Base-by-base conservation (phyloP, 1,284 basidiomycete genomes). In the Ceratobasidium sp. region DNA sequence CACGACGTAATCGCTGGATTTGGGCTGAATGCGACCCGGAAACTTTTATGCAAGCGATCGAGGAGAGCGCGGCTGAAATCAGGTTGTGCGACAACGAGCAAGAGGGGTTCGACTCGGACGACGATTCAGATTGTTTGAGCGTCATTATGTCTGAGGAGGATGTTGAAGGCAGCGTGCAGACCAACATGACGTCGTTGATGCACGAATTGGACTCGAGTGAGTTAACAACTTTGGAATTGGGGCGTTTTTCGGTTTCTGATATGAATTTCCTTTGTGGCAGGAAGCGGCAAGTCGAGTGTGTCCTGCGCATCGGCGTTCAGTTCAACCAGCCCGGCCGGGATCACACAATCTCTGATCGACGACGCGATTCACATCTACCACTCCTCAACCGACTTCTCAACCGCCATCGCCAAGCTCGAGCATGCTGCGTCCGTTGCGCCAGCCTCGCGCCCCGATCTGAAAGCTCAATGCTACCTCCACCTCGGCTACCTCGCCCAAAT, bases 401-500 rank as follows among this genome's bases (percentile, higher is more conserved):
- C 86, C 71, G 83, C 84, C 75, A 84, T 86, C 74, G 85, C 85
- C 65, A 85, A 86, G 79, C 80, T 86, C 7, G 83, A 83, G 38
- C 78, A 84, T 20, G 71, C 71, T 26, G 61, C 61, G 2, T 74
- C 71, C 4, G 61, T 74, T 26, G 54, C 33, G 13, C 71, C 71
- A 17, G 26, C 71, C 28, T 62, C 59, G 26, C 59, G 65, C 26
- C 71, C 71, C 7, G 71, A 74, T 33, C 71, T 74, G 13, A 74
- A 64, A 74, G 71, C 71, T 17, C 71, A 64, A 33, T 48, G 59
- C 48, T 74, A 74, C 48, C 61, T 74, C 59, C 71, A 74, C 54
- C 61, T 74, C 59, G 71, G 71, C 12, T 54, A 74, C 46, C 71
- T 74, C 26, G 59, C 71, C 38, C 71, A 74, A 54, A 61, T 61